phyloP scores from a whole-genome alignment of 352 stramenopile species.

The Pythium monospermum region DNA sequence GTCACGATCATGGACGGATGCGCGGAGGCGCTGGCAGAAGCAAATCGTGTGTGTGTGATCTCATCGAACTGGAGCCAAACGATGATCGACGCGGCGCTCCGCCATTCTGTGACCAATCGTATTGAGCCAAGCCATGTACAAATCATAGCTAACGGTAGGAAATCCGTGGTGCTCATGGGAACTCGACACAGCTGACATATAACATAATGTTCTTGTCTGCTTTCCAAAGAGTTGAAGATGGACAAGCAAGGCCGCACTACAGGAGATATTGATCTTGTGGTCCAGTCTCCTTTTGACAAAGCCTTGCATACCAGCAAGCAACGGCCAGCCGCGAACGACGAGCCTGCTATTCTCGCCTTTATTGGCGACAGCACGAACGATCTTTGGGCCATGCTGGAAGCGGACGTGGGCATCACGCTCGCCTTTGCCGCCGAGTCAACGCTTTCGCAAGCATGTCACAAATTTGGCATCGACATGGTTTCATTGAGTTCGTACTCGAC shows the following conservation, averaged over 20 bases:
- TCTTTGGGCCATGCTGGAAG: constrained; percentile 50
- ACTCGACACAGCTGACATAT: neutral
- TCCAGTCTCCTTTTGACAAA: constrained; percentile 64
- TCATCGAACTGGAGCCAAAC: constrained; percentile 61
- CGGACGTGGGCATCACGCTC: constrained; percentile 56
- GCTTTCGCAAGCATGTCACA: constrained; percentile 20
- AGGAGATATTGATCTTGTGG: constrained; percentile 39
- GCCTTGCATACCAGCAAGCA: constrained; percentile 22
- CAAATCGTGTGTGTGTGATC: constrained; percentile 31
- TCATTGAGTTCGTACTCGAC: constrained; percentile 13
- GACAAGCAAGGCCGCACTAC: constrained; percentile 36
- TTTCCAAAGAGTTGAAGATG: constrained; percentile 38
- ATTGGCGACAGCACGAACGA: constrained; percentile 70
- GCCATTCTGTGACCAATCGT: neutral
- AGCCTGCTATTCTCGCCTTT: constrained; percentile 39
- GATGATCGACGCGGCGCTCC: constrained; percentile 36
- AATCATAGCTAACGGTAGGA: constrained; percentile 57
- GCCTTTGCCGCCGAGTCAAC: constrained; percentile 15
- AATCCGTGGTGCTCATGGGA: neutral
- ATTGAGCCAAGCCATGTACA: too few species aligned
- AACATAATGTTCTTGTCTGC: neutral
- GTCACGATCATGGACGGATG: constrained; percentile 32
- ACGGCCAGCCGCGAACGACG: neutral
- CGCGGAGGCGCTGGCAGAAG: constrained; percentile 24
- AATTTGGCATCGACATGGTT: constrained; percentile 30